These are phyloP conservation scores for Pichia sp. DNA, from an alignment of 1,139 yeast genomes.

Conservation along the genomic window DNA sequence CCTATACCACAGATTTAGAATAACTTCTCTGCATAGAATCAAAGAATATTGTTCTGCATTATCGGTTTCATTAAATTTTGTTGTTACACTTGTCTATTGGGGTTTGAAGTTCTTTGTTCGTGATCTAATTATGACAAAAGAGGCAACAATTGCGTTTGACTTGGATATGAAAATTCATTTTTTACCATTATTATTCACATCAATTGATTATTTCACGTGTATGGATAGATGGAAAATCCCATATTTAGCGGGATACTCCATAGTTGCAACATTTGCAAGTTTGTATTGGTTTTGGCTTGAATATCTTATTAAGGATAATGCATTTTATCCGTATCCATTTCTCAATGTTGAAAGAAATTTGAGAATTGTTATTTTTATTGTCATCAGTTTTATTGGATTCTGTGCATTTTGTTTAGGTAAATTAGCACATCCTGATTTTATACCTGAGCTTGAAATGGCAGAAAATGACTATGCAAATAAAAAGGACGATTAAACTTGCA, in stretches of 20 bases:
- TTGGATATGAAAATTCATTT: constrained; percentile 55
- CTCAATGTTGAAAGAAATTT: constrained; percentile 43
- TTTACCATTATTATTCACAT: constrained; percentile 47
- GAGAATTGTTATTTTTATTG: constrained; percentile 43
- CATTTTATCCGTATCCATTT: constrained; percentile 58
- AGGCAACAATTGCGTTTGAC: constrained; percentile 35
- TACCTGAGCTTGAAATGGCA: constrained; percentile 8
- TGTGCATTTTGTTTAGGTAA: constrained; percentile 21
- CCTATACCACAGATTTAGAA: constrained; percentile 34
- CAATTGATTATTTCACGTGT: constrained; percentile 48
- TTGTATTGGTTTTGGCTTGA: constrained; percentile 51
- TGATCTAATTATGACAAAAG: constrained; percentile 36
- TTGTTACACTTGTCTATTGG: constrained; percentile 63
- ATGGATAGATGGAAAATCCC: constrained; percentile 43
- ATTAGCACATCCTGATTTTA: constrained; percentile 16
- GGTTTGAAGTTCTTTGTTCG: constrained; percentile 49
- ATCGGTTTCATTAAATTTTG: constrained; percentile 49
- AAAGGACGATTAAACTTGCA: background rate
- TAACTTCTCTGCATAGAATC: constrained; percentile 23
- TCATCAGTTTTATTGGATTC: constrained; percentile 44
- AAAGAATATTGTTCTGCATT: constrained; percentile 43
- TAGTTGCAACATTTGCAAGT: constrained; percentile 36
- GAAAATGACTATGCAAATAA: constrained; percentile 5
- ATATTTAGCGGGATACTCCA: constrained; percentile 35
- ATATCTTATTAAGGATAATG: constrained; percentile 41